A percentile compares a stretch with the other conserved stretches of the same genome.
Evolutionary conservation across 2,329 filamentous ascomycete genomes (phyloP).

Genomic region (Thelonectria olida): DNA sequence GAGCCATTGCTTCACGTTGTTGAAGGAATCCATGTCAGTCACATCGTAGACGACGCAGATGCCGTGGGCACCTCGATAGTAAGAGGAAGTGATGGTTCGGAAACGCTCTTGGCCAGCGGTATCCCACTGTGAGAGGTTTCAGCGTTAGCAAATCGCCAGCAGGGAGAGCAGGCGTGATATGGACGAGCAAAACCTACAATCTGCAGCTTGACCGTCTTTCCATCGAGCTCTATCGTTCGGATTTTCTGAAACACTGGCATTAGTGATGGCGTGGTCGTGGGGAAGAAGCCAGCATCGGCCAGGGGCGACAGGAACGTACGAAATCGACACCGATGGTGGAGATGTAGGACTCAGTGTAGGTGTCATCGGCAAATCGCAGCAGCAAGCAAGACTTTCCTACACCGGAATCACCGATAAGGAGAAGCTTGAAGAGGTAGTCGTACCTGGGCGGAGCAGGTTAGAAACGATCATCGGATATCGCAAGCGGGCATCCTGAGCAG

Average conservation of each 20-base stretch:
- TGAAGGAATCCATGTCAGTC: conserved; percentile 99
- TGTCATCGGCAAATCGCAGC: conserved; percentile 97
- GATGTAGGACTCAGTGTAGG: conserved; percentile 99
- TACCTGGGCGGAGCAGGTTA: conserved; percentile 72
- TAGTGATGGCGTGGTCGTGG: conserved; percentile 14
- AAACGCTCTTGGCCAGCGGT: conserved; percentile 99
- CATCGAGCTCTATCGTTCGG: conserved; percentile 98
- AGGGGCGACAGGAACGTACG: conserved; percentile 64
- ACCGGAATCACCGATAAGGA: conserved; percentile 99
- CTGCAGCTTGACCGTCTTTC: conserved; percentile 99
- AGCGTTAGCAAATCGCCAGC: conserved; percentile 23
- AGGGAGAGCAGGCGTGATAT: neutral
- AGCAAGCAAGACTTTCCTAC: conserved; percentile 99
- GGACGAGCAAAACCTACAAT: conserved; percentile 74
- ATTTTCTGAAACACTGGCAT: conserved; percentile 78
- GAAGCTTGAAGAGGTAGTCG: conserved; percentile 99
- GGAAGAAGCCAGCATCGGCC: neutral
- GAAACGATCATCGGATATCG: conserved; percentile 28
- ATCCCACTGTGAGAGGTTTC: conserved; percentile 78
- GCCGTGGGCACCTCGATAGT: conserved; percentile 98
- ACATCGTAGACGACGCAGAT: conserved; percentile 99
- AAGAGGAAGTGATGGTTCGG: conserved; percentile 99
- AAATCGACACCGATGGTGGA: conserved; percentile 99
- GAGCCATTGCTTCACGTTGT: conserved; percentile 99
- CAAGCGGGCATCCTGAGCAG: neutral